These are phyloP conservation scores for Penicillium pancosmium DNA, from an alignment of 495 filamentous ascomycete genomes.

Conservation along the genomic window DNA sequence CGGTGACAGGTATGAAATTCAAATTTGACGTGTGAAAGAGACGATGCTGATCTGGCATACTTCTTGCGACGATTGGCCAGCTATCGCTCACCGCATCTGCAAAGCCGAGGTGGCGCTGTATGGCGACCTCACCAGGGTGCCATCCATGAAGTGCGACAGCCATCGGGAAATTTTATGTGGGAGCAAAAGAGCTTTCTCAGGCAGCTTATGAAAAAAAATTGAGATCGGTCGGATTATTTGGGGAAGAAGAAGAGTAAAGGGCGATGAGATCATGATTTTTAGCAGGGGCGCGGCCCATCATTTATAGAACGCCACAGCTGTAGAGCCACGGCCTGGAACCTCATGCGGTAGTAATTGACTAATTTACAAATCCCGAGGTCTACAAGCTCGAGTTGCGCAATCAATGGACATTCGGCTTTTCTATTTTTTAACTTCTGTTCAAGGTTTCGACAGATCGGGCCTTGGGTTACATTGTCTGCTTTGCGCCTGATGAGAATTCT, in stretches of 20 bases:
- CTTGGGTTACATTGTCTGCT: no score
- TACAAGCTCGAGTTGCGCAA: neutral
- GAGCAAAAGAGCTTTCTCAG: neutral
- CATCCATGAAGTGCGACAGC: constrained; percentile 19
- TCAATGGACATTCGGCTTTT: neutral
- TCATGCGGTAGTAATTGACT: neutral
- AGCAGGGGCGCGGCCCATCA: neutral
- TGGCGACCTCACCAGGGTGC: constrained; percentile 21
- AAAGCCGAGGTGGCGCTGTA: constrained; percentile 22
- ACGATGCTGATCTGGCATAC: constrained; percentile 24
- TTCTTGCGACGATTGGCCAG: constrained; percentile 10
- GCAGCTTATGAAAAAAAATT: no score
- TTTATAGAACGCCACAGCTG: neutral
- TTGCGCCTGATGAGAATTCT: no score
- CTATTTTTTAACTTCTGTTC: neutral
- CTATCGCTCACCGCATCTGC: constrained; percentile 13
- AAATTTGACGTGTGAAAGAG: constrained; percentile 22
- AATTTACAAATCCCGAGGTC: neutral
- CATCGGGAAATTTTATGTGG: neutral
- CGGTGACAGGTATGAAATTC: constrained; percentile 20
- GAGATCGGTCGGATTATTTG: neutral
- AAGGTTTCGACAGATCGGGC: no score
- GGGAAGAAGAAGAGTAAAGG: neutral
- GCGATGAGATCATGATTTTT: neutral
- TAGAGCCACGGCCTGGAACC: neutral